Evolutionary conservation across 108 stramenopile species (phyloP), one percentile per base, ranked within the genome.

Genomic region (Nitzschia sp.): DNA sequence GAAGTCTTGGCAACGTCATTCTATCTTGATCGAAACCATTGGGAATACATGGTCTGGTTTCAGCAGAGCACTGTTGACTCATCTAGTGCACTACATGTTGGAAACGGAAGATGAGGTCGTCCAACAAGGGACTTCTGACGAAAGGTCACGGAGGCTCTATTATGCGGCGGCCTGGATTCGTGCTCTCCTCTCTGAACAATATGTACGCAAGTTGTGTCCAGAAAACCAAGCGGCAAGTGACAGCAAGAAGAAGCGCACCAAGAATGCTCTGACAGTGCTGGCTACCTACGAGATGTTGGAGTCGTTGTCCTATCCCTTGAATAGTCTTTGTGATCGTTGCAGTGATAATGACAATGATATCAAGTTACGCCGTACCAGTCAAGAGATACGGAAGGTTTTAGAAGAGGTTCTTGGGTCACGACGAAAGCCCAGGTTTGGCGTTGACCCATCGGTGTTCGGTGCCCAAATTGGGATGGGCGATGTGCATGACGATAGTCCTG

Each of bases 41-140:
- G 63, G 72, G 6, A 69, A 63, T 38, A 53, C 56, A 15, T 92
- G 87, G 74, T 86, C 91, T 46, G 91, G 91, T 51, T 89, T 92
- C 39, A 34, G 79, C 10, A 14, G 72, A 11, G 66, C 77, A 2
- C 57, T 92, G 21, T 63, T 88, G 54, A 75, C 84, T 1, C 81
- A 89, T 63, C 46, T 92, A 72, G 69, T 89, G 19, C 88, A 89
- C 64, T 84, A 57, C 60, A 67, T 89, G 29, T 57, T 92, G 41
- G 71, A 73, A 10, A 70, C 80, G 44, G 83, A 83, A 54, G 68
- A 37, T 7, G 48, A 19, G 29, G 50, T 41, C 40, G 25, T 14
- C 26, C n/a, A 51, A 73, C 41, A 24, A 46, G 63, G 43, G 53
- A 59, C 52, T 53, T 21, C 57, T 7, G 77, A 78, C 41, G 19